Evolutionary conservation across 2,329 filamentous ascomycete genomes (phyloP).

Genomic region (Drechslera avenae): DNA sequence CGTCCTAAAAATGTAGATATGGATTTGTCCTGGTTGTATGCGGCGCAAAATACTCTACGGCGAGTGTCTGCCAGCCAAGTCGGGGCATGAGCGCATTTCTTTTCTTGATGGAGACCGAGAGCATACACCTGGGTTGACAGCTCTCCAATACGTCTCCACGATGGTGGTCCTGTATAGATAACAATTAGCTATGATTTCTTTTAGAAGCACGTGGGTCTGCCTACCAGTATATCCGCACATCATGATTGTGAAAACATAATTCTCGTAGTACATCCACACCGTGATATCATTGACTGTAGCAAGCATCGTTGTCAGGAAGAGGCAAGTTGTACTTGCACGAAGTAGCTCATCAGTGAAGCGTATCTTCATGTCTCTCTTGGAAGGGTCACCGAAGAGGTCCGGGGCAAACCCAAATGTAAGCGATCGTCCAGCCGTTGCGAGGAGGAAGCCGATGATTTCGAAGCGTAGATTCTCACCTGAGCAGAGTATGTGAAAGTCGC

Average conservation of each 20-base stretch:
- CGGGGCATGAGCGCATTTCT: conserved; percentile 29
- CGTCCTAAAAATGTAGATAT: conserved; percentile 44
- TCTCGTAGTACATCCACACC: conserved; percentile 45
- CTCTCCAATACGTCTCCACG: conserved; percentile 42
- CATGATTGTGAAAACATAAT: conserved; percentile 44
- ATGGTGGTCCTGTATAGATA: conserved; percentile 26
- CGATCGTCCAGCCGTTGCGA: conserved; percentile 46
- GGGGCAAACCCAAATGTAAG: conserved; percentile 32
- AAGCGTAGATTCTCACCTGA: conserved; percentile 48
- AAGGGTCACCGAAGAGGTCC: conserved; percentile 26
- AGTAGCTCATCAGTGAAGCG: conserved; percentile 40
- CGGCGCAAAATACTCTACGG: conserved; percentile 33
- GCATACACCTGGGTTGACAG: conserved; percentile 40
- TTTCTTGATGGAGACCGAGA: conserved; percentile 41
- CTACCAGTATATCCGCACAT: conserved; percentile 47
- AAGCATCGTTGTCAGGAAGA: conserved; percentile 47
- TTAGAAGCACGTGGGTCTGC: conserved; percentile 3
- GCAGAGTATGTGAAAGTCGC: conserved; percentile 47
- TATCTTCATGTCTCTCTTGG: conserved; percentile 22
- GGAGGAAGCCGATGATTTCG: conserved; percentile 48
- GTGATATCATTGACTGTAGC: conserved; percentile 49
- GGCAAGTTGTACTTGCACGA: conserved; percentile 44
- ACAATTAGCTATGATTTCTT: neutral
- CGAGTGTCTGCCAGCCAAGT: conserved; percentile 39
- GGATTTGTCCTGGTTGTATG: conserved; percentile 41